Evolutionary conservation across 805 yeast species (phyloP).

Genomic region (Wickerhamomyces pijperi): DNA sequence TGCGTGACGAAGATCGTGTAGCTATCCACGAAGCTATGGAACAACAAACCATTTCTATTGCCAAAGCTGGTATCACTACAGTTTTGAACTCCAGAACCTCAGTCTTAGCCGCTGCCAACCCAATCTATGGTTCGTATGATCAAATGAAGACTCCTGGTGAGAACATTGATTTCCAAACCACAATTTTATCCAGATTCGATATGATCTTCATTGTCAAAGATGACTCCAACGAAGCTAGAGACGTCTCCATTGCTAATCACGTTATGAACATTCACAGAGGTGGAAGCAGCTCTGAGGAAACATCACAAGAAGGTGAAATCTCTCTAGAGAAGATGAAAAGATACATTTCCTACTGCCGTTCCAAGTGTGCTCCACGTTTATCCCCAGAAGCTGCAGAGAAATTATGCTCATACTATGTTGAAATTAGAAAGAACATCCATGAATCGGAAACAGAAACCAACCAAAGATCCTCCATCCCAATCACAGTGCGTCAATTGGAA

Average conservation of each 20-base stretch:
- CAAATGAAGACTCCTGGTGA: constrained; percentile 96
- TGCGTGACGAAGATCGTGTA: constrained; percentile 98
- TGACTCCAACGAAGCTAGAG: constrained; percentile 80
- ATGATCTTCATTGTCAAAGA: constrained; percentile 97
- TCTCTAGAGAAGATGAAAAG: constrained; percentile 87
- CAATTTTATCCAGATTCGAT: constrained; percentile 93
- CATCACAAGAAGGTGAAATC: constrained; percentile 59
- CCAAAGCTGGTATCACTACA: constrained; percentile 98
- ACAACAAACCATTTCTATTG: constrained; percentile 97
- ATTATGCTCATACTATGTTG: constrained; percentile 84
- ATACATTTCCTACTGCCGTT: constrained; percentile 81
- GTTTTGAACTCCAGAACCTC: constrained; percentile 92
- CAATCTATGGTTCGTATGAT: constrained; percentile 92
- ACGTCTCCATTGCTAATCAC: constrained; percentile 83
- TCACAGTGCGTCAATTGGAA: constrained; percentile 94
- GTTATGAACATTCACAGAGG: constrained; percentile 94
- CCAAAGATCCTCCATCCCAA: constrained; percentile 91
- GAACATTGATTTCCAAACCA: constrained; percentile 94
- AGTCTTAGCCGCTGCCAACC: constrained; percentile 96
- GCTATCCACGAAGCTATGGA: constrained; percentile 99
- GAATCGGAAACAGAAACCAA: constrained; percentile 70
- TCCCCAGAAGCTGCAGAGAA: constrained; percentile 84
- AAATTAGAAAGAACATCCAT: constrained; percentile 75
- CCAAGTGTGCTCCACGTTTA: constrained; percentile 87
- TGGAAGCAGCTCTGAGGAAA: constrained; percentile 38